phyloP scores from a whole-genome alignment of 179 eudicot genomes.

The Spergularia azorica region DNA sequence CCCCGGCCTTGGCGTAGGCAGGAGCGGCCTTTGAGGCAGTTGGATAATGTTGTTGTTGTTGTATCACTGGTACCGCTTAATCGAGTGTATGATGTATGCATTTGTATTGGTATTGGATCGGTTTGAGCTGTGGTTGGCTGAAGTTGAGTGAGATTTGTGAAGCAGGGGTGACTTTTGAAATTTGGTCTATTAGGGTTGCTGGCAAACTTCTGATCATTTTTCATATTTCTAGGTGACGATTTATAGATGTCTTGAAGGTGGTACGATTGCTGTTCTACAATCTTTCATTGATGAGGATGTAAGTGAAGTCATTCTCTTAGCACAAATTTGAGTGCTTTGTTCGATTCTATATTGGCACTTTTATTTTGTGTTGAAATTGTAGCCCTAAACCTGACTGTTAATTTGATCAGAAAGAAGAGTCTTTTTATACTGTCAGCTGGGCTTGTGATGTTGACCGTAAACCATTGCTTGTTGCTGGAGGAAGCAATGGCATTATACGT shows the following conservation, averaged over 20 bases:
- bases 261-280: constrained; percentile 92
- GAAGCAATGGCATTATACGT: constrained; percentile 89
- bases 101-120: neutral
- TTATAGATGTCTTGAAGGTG: constrained; percentile 92
- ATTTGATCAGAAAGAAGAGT: constrained; percentile 91
- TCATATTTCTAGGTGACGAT: constrained; percentile 67
- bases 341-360: neutral
- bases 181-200: neutral
- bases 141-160: neutral
- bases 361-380: neutral
- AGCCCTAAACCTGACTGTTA: constrained; percentile 12
- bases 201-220: constrained; percentile 6
- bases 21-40: neutral
- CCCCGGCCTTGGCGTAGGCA: neutral
- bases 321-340: neutral
- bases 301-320: constrained; percentile 32
- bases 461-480: constrained; percentile 90
- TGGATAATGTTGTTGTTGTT: neutral
- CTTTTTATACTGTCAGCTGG: constrained; percentile 96
- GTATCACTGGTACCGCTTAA: neutral
- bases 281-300: constrained; percentile 96
- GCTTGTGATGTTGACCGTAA: constrained; percentile 81
- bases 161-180: neutral
- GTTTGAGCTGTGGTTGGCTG: neutral
- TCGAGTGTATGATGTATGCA: neutral